Base-by-base conservation (phyloP, 345 rosid species). In the Passiflora organensis region DNA sequence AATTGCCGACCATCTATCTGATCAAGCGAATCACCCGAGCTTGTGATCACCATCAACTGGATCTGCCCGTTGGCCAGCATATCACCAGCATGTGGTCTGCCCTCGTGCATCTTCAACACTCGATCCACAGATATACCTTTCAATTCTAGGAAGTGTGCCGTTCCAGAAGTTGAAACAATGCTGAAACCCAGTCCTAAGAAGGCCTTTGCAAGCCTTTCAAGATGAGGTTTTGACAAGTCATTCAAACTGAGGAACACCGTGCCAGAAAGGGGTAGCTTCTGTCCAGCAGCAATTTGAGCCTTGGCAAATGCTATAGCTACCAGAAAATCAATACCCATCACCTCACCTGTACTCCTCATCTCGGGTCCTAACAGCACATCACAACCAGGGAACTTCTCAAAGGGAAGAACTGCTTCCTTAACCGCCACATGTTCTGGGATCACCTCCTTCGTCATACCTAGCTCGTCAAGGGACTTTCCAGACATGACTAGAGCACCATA, bases 261-360 rank as follows among this genome's bases (percentile, higher is more conserved):
- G 36, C 99, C 96, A 2, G 83, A 74, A 58, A 86, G 70, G 43
- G 96, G 96, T 53, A 89, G 81, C 64, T 72, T 86, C 78, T 89
- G 95, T 53, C 99, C 96, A 11, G 99, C 90, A 59, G 99, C 91
- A 13, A 86, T 75, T 72, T 86, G 96, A 49, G 96, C 93, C 80
- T 86, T 93, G 17, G 96, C 99, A 66, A 89, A 86, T 21, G 99
- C 96, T 4, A 79, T 55, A 24, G 91, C 48, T 45, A 77, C 76
- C 55, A 61, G 74, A 48, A 66, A 74, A 69, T 89, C 95, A 53
- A 93, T 93, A 56, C 99, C 87, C 99, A 86, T 93, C 47, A 85
- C 96, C 77, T 89, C 95, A 32, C 95, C 96, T 10, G 99, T 93
- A 71, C 96, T 93, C 70, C 80, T 75, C 99, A 93, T 93, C 77